These are phyloP conservation scores for Adansonia madagascariensis DNA, from an alignment of 441 rosid genomes.

Conservation along the genomic window DNA sequence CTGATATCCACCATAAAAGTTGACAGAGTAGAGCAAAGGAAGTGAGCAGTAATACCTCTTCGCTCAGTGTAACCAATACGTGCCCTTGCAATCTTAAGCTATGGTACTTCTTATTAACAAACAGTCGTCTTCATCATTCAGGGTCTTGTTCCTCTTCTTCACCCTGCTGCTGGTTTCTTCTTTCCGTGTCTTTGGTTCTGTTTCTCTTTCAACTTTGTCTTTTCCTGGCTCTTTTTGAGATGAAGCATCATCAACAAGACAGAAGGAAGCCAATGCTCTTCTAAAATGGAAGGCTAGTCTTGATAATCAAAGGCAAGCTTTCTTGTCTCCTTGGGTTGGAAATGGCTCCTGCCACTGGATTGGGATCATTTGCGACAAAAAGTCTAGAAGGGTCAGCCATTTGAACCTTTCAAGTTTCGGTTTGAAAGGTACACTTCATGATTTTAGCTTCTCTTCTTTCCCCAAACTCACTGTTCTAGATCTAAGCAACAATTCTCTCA, in stretches of 20 bases:
- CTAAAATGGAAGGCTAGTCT: slow-evolving; percentile 10
- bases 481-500: background rate
- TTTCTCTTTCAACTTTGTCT: background rate
- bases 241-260: background rate
- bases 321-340: slow-evolving; percentile 12
- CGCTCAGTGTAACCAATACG: background rate
- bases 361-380: background rate
- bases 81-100: background rate
- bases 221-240: background rate
- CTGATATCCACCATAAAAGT: background rate
- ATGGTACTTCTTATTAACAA: background rate
- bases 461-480: background rate
- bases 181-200: background rate
- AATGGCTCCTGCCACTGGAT: slow-evolving; percentile 5
- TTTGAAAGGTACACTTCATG: slow-evolving; percentile 5
- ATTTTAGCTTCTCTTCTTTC: background rate
- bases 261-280: slow-evolving; percentile 5
- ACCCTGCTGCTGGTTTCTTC: slow-evolving; percentile 1
- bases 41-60: too few species aligned
- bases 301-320: background rate
- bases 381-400: background rate
- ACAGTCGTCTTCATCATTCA: background rate
- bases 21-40: background rate
- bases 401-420: slow-evolving; percentile 4
- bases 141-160: slow-evolving; percentile 2